Conservation (phyloP, 257 asterid genomes). For the Lycium barbarum region DNA sequence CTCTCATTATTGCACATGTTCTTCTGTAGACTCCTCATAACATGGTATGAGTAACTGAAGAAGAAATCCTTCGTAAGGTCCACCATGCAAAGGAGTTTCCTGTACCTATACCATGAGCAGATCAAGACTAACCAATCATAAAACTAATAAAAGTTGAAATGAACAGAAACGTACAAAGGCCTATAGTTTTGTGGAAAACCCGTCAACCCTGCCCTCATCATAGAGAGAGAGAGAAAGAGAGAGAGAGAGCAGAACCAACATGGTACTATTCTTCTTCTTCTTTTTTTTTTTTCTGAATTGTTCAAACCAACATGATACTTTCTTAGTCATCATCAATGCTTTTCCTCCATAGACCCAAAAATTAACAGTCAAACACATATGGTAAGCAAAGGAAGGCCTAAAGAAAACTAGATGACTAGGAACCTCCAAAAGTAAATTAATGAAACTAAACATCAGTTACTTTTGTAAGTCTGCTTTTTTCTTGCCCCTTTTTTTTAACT, state of each 20-base stretch:
- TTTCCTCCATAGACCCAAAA: conserved; percentile 22
- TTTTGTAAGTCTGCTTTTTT: background rate
- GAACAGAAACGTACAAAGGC: conserved; percentile 3
- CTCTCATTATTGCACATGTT: conserved; percentile 65
- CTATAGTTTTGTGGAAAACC: conserved; percentile 5
- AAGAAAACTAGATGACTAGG: conserved; percentile 13
- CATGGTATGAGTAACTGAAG: conserved; percentile 95
- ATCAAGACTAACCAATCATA: conserved; percentile 18
- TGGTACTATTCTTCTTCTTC: background rate
- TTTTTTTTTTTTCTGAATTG: background rate
- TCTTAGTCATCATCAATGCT: conserved; percentile 8
- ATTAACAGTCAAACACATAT: background rate
- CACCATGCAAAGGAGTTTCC: conserved; percentile 89
- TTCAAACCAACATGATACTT: background rate
- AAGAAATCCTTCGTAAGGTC: conserved; percentile 98
- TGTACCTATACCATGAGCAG: conserved; percentile 65
- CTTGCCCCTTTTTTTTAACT: no score
- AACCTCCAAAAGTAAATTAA: background rate
- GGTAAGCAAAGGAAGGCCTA: background rate
- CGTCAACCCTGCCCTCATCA: background rate
- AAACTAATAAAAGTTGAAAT: conserved; percentile 20
- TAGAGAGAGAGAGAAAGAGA: background rate
- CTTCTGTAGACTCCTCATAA: conserved; percentile 94
- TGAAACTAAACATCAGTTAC: background rate
- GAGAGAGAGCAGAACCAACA: background rate